A percentile compares a stretch with the other conserved stretches of the same genome.
These are phyloP conservation scores for Arachis monticola DNA, from an alignment of 331 rosid species.

Conservation along the genomic window DNA sequence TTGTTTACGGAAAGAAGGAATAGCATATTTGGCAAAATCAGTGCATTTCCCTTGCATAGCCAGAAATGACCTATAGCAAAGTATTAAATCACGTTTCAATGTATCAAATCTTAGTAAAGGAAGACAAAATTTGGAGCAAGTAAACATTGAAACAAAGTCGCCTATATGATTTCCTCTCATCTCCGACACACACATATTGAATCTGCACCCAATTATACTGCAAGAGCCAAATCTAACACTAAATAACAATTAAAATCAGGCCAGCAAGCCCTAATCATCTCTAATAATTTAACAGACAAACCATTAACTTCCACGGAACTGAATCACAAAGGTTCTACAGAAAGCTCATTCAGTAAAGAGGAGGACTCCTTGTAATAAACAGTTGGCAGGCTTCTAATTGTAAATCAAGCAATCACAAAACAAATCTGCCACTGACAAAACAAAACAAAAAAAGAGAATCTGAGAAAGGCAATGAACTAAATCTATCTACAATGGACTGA, in stretches of 20 bases:
- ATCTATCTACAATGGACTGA: constrained; percentile 3
- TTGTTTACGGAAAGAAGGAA: constrained; percentile 78
- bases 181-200: not conserved
- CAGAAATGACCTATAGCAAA: constrained; percentile 67
- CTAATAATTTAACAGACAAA: not conserved
- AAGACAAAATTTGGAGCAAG: not conserved
- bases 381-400: constrained; percentile 1
- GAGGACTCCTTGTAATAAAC: constrained; percentile 10
- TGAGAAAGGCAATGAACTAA: not conserved
- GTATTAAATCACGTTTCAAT: constrained; percentile 14
- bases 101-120: constrained; percentile 6
- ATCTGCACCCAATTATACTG: not conserved
- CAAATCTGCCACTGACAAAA: not conserved
- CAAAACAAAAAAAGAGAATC: not conserved
- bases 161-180: not conserved
- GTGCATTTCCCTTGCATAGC: constrained; percentile 77
- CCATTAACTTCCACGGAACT: not conserved
- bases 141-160: not conserved
- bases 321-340: not conserved
- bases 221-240: not conserved
- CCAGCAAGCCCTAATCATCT: not conserved
- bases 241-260: not conserved
- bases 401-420: not conserved
- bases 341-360: not conserved
- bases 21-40: constrained; percentile 78